A percentile compares a stretch with the other conserved stretches of the same genome.
These are phyloP conservation scores for Debaryomycetaceae sp. DNA, from an alignment of 1,139 yeast species.

Conservation along the genomic window DNA sequence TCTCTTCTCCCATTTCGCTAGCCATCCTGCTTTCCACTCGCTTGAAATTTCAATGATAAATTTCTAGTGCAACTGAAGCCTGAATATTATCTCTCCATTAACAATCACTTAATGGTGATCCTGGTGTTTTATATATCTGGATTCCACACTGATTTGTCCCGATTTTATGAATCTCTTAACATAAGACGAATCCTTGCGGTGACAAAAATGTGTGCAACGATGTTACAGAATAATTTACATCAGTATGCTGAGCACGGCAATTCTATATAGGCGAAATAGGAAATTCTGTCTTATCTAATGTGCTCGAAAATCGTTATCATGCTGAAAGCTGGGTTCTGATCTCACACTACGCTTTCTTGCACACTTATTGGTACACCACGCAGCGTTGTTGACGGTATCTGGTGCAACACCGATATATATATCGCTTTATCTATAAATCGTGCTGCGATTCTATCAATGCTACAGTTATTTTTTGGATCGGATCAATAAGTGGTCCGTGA, in stretches of 20 bases:
- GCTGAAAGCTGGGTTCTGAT: background rate
- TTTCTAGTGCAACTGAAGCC: no score
- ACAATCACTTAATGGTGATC: background rate
- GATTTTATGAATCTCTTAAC: no score
- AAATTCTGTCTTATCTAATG: background rate
- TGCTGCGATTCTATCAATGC: no score
- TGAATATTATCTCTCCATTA: background rate
- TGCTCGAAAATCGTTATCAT: background rate
- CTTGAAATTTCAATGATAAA: background rate
- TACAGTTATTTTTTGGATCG: no score
- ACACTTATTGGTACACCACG: background rate
- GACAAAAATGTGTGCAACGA: slow-evolving; percentile 1
- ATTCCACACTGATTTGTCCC: no score
- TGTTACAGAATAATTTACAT: background rate
- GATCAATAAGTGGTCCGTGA: no score
- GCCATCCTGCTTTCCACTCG: slow-evolving; percentile 5
- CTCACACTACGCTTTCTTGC: background rate
- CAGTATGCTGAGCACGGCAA: background rate
- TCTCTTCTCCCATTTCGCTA: slow-evolving; percentile 10
- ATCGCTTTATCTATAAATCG: no score
- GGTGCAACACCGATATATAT: no score
- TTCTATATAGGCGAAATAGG: background rate
- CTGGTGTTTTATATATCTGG: background rate
- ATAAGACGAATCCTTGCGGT: background rate
- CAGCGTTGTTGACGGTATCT: no score